Percentiles rank a stretch among this genome's conserved stretches.
phyloP scores from a whole-genome alignment of 2,329 filamentous ascomycete genomes.

The Lachnellula willkommii region DNA sequence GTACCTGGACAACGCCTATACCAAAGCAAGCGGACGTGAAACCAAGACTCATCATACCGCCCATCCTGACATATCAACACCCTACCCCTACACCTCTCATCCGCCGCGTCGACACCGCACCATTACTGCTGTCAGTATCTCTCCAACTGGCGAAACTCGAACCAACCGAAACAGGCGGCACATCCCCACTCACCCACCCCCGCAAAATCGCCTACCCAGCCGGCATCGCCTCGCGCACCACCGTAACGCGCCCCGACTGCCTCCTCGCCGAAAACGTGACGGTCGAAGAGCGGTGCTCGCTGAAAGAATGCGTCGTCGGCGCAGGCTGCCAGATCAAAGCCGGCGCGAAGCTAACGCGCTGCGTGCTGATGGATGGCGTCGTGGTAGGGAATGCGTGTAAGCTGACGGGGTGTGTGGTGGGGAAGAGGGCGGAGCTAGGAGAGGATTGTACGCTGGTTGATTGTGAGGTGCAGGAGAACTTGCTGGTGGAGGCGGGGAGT shows the following conservation, averaged over 20 bases:
- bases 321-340: conserved; percentile 80
- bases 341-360: conserved; percentile 81
- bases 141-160: conserved; percentile 80
- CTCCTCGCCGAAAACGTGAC: conserved; percentile 85
- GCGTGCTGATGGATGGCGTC: conserved; percentile 87
- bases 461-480: conserved; percentile 88
- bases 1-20: conserved; percentile 29
- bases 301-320: conserved; percentile 88
- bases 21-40: conserved; percentile 12
- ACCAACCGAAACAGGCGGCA: conserved; percentile 60
- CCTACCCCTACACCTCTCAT: conserved; percentile 60
- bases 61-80: conserved; percentile 79
- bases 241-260: conserved; percentile 75
- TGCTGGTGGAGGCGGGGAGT: conserved; percentile 76
- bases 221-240: conserved; percentile 72
- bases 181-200: conserved; percentile 71
- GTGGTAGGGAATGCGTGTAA: conserved; percentile 79
- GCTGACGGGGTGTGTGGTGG: conserved; percentile 81
- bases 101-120: conserved; percentile 81
- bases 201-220: conserved; percentile 80
- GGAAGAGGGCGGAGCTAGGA: conserved; percentile 75
- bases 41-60: conserved; percentile 52
- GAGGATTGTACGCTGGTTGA: conserved; percentile 75
- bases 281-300: conserved; percentile 81
- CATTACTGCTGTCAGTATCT: conserved; percentile 74